These are phyloP conservation scores for Castanopsis chinensis DNA, from an alignment of 306 rosid genomes.

Conservation along the genomic window DNA sequence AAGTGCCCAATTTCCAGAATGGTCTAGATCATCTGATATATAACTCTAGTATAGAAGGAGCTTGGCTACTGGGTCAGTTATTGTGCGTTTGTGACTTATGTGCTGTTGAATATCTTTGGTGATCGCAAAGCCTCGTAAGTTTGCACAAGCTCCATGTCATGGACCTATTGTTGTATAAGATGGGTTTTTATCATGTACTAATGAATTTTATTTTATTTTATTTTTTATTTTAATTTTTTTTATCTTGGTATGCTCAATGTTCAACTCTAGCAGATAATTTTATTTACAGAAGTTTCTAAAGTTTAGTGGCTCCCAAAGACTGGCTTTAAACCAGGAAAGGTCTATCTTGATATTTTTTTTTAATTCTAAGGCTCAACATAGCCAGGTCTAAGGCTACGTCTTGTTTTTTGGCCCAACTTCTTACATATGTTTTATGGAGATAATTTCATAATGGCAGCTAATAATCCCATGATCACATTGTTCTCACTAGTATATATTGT, in stretches of 20 bases:
- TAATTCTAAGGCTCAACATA: neutral
- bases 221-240: too few species aligned
- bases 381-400: neutral
- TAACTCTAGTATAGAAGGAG: neutral
- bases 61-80: neutral
- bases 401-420: conserved; percentile 10
- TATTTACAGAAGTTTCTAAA: neutral
- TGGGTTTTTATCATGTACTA: neutral
- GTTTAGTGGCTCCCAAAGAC: neutral
- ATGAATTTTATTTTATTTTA: too few species aligned
- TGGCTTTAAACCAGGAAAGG: neutral
- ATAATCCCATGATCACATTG: conserved; percentile 28
- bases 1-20: neutral
- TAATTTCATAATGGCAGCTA: conserved; percentile 19
- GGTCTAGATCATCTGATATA: neutral
- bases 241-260: neutral
- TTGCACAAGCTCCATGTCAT: neutral
- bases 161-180: neutral
- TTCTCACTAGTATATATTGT: conserved; percentile 39
- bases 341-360: too few species aligned
- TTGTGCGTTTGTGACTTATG: neutral
- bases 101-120: neutral
- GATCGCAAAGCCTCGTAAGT: neutral
- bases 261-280: neutral
- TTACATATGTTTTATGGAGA: neutral